These are phyloP conservation scores for Neurospora cerealis DNA, from an alignment of 495 filamentous ascomycete species.

Conservation along the genomic window DNA sequence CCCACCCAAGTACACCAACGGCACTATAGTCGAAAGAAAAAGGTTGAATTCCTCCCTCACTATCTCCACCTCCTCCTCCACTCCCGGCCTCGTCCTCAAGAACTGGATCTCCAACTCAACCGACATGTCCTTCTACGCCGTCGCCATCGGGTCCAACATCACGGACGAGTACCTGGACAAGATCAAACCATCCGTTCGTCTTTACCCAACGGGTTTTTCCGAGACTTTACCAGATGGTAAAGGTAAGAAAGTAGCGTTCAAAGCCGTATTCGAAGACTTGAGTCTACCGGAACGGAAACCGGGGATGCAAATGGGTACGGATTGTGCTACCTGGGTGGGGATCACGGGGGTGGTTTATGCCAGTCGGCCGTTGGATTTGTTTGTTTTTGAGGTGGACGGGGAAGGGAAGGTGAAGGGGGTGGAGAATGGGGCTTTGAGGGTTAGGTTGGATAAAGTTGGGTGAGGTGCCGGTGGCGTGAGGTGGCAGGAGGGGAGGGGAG, in stretches of 20 bases:
- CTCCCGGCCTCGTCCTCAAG: slow-evolving; percentile 34
- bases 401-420: slow-evolving; percentile 24
- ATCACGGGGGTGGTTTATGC: slow-evolving; percentile 28
- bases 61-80: slow-evolving; percentile 22
- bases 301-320: slow-evolving; percentile 18
- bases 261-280: slow-evolving; percentile 32
- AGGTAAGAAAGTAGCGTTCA: slow-evolving; percentile 27
- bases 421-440: slow-evolving; percentile 30
- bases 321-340: slow-evolving; percentile 30
- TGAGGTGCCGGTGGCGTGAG: slow-evolving; percentile 1
- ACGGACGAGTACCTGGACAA: slow-evolving; percentile 15
- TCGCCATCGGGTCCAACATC: slow-evolving; percentile 23
- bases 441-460: slow-evolving; percentile 20
- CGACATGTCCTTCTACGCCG: slow-evolving; percentile 24
- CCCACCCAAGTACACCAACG: not conserved
- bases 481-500: not conserved
- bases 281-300: slow-evolving; percentile 8
- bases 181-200: slow-evolving; percentile 16
- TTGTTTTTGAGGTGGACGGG: slow-evolving; percentile 31
- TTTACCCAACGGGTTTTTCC: slow-evolving; percentile 35
- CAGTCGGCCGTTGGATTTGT: slow-evolving; percentile 28
- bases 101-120: slow-evolving; percentile 43
- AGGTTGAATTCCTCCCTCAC: slow-evolving; percentile 31
- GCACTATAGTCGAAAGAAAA: slow-evolving; percentile 4
- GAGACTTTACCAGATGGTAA: slow-evolving; percentile 15